A percentile compares a stretch with the other conserved stretches of the same genome.
Evolutionary conservation across 192 early-diverging fungal species (phyloP).

Genomic region (Rhizophagus prolifer): DNA sequence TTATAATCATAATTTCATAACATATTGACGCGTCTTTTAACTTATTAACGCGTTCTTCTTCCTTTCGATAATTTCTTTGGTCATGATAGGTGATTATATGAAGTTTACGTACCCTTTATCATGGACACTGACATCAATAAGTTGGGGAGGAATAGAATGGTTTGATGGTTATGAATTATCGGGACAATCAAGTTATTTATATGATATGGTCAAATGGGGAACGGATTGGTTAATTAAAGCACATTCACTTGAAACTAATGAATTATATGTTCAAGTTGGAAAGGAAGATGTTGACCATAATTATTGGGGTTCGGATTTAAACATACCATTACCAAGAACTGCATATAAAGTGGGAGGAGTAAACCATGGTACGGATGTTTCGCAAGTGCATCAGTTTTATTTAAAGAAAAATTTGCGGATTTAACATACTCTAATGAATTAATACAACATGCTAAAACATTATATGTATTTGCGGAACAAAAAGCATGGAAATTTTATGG

Average conservation of each 20-base stretch:
- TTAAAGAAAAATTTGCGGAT: constrained; percentile 48
- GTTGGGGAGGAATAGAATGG: constrained; percentile 58
- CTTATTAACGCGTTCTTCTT: background rate
- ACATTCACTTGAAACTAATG: constrained; percentile 49
- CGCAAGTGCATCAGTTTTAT: constrained; percentile 55
- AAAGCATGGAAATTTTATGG: constrained; percentile 46
- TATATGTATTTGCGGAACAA: constrained; percentile 52
- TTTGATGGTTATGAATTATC: constrained; percentile 54
- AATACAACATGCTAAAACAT: constrained; percentile 40
- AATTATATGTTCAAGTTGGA: constrained; percentile 53
- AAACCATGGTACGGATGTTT: constrained; percentile 57
- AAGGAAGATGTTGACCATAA: constrained; percentile 47
- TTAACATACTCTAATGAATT: constrained; percentile 44
- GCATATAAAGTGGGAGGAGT: constrained; percentile 46
- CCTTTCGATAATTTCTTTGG: too few species aligned
- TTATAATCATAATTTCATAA: background rate
- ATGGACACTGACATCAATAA: constrained; percentile 42
- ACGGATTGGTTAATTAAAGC: constrained; percentile 63
- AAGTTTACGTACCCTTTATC: constrained; percentile 62
- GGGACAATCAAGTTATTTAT: constrained; percentile 45
- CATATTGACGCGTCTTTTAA: background rate
- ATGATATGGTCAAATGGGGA: constrained; percentile 56
- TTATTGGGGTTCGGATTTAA: constrained; percentile 57
- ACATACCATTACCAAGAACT: constrained; percentile 50
- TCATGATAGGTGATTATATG: constrained; percentile 49